phyloP scores from a whole-genome alignment of 805 yeast genomes.

The Kodamaea sagamina region DNA sequence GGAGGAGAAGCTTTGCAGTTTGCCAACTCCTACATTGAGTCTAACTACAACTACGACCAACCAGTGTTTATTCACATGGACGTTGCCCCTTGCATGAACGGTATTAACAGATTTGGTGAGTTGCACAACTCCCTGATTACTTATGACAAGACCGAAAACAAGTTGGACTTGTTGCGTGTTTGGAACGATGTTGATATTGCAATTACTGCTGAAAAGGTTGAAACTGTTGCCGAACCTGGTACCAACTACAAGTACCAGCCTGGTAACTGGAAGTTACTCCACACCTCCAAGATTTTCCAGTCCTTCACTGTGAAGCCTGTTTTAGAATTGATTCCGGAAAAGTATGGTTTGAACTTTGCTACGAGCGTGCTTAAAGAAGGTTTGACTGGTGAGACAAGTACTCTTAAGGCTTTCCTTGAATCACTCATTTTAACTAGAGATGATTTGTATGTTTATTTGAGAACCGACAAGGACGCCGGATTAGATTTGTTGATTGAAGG shows the following conservation, averaged over 20 bases:
- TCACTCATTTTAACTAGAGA: slow-evolving; percentile 24
- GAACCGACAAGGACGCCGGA: slow-evolving; percentile 19
- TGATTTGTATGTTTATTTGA: slow-evolving; percentile 32
- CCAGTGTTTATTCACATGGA: slow-evolving; percentile 65
- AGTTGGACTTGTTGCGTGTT: slow-evolving; percentile 28
- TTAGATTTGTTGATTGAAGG: slow-evolving; percentile 11
- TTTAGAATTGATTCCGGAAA: slow-evolving; percentile 13
- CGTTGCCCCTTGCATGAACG: slow-evolving; percentile 83
- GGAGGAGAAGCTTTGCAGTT: slow-evolving; percentile 74
- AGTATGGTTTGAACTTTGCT: slow-evolving; percentile 10
- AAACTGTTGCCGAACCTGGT: slow-evolving; percentile 5
- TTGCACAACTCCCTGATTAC: slow-evolving; percentile 35
- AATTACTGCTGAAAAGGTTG: slow-evolving; percentile 28
- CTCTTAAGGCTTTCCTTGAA: slow-evolving; percentile 16
- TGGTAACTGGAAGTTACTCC: slow-evolving; percentile 25
- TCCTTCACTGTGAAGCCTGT: slow-evolving; percentile 22
- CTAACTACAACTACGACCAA: slow-evolving; percentile 18
- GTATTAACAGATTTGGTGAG: slow-evolving; percentile 76
- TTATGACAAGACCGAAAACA: slow-evolving; percentile 81
- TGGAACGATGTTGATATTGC: slow-evolving; percentile 36
- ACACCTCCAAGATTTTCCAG: slow-evolving; percentile 23
- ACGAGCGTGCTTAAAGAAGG: slow-evolving; percentile 7
- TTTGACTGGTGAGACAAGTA: slow-evolving; percentile 4
- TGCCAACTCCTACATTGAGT: slow-evolving; percentile 48
- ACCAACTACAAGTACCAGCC: slow-evolving; percentile 16